Conservation (phyloP, 1,284 basidiomycete genomes). For the Heliocybe sulcata region DNA sequence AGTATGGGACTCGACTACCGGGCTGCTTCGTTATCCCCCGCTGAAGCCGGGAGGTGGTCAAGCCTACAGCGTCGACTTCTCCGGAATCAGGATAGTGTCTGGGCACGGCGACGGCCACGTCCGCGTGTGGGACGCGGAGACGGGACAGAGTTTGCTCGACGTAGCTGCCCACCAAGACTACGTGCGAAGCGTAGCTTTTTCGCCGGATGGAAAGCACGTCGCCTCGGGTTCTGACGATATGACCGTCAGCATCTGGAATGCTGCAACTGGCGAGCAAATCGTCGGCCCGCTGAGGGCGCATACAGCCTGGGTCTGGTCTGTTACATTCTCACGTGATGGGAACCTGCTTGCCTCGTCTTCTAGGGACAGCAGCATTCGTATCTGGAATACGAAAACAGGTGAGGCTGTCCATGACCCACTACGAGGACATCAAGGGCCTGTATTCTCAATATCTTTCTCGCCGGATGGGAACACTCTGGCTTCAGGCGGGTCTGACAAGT, state of each 20-base stretch:
- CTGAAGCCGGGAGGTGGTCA: neutral
- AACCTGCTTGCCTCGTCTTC: neutral
- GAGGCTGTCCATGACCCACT: neutral
- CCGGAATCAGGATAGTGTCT: conserved; percentile 9
- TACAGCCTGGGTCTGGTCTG: neutral
- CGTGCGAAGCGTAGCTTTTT: conserved; percentile 15
- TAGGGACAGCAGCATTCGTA: neutral
- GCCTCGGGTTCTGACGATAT: conserved; percentile 10
- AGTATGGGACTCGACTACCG: neutral
- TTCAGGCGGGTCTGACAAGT: neutral
- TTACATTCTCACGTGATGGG: conserved; percentile 6
- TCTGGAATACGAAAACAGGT: conserved; percentile 3
- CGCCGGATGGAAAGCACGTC: conserved; percentile 10
- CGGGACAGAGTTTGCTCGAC: conserved; percentile 5
- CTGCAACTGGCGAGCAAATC: neutral
- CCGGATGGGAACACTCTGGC: neutral
- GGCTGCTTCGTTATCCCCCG: neutral
- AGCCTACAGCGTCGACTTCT: conserved; percentile 7
- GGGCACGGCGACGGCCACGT: conserved; percentile 7
- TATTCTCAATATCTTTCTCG: conserved; percentile 1
- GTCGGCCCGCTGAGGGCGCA: neutral
- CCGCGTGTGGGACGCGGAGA: conserved; percentile 14
- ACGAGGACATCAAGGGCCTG: neutral
- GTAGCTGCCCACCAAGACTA: conserved; percentile 13
- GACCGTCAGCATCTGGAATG: conserved; percentile 12